Base-by-base conservation (phyloP, 2,329 filamentous ascomycete species). In the Diplodia scrobiculata region DNA sequence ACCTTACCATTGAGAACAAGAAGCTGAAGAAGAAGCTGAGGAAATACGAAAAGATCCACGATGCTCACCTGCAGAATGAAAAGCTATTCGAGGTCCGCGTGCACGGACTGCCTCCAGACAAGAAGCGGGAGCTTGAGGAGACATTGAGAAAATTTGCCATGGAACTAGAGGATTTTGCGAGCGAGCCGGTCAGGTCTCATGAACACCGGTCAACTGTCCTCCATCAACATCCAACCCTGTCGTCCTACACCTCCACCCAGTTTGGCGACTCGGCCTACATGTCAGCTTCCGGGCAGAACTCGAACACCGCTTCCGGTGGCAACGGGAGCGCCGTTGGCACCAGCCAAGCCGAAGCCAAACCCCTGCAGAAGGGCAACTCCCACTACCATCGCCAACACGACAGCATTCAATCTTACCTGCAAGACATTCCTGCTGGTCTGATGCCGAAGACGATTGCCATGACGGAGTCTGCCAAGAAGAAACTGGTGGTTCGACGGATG, bases 21-120 rank as follows among this genome's bases (percentile, higher is more conserved):
- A 88, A 87, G 62, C 76, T 96, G 68, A 92, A 89, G 78, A 87
- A 89, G 70, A 87, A 88, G 71, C 72, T 96, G 65, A 89, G 86
- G 71, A 88, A 86, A 63, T 91, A 91, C 68, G 89, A 90, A 74
- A 87, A 86, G 68, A 79, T 85, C 29, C 86, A 89, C 1, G 86
- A 87, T 19, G 83, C 88, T 50, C 85, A 89, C 69, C 78, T 93
- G 59, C 84, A 88, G 38, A 86, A 88, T 54, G 91, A 96, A 34
- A 92, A 91, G 73, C 77, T 96, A 0, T 94, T 96, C 71, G 92
- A 96, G 74, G 87, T 96, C 68, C 89, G 91, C 70, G 84, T 93
- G 34, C 91, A 95, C 71, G 87, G 89, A 0, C 77, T 96, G 48
- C 85, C 90, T 0, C 83, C 86, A 54, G 83, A 86, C 59, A 93